Evolutionary conservation across 148 eudicot species (phyloP), one percentile per base, ranked within the genome.

Genomic region (Arctostaphylos glauca): DNA sequence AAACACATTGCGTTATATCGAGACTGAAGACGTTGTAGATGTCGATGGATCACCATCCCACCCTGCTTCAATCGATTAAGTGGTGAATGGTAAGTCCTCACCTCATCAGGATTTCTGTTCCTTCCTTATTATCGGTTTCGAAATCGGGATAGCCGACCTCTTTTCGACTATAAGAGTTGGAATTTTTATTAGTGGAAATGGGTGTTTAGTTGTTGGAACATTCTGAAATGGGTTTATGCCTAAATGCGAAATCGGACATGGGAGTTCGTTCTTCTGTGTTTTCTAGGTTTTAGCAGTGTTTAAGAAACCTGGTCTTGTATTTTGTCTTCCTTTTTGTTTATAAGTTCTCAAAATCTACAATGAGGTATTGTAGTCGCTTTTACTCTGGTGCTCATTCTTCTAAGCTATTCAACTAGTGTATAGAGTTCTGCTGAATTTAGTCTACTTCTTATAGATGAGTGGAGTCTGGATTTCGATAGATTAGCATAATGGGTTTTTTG

Each of bases 261-360:
- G 52, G 10, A 62, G 6, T 43, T 78, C 9, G 8, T 47, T 79
- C 53, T 43, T 49, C 8, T 60, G 50, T 18, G 64, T 18, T n/a
- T 80, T 80, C 18, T 66, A 49, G 74, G 58, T 48, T 64, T 80
- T 80, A 23, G 54, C 52, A 14, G 50, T 38, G 50, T 53, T 70
- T 5, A 14, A 60, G 19, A 10, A 55, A 71, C 19, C 41, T 49
- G 64, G 66, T 50, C n/a, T 81, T 41, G 3, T 6, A 43, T 43
- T 54, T 19, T 81, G 4, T 15, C 67, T 9, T 54, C 41, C 19
- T 16, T 72, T 81, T 70, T 41, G 25, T 43, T 41, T 50, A 7
- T 43, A 0, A 5, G 9, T 68, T 50, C 49, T 49, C 10, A 5
- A 48, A 19, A 67, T 49, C 12, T 47, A 9, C 53, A 53, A 67